Percentiles rank a stretch among this genome's conserved stretches.
phyloP scores from a whole-genome alignment of 305 asterid genomes.

The Fraxinus sp. region DNA sequence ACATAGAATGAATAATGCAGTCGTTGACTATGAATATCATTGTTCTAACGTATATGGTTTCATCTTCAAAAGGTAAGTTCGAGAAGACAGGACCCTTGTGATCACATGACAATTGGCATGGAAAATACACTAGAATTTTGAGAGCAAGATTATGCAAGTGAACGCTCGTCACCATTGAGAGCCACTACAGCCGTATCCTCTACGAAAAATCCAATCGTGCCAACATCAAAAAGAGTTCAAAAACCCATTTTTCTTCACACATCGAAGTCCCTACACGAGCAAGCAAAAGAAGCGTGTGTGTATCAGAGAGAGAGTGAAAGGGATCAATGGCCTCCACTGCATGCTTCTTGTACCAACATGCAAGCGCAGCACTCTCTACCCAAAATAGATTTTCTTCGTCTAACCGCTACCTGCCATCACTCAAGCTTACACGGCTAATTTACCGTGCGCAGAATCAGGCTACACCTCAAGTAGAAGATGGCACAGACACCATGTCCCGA shows the following conservation, averaged over 20 bases:
- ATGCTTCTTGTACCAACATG: no score
- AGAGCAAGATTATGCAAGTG: constrained; percentile 15
- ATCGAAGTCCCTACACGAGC: no score
- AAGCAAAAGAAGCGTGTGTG: no score
- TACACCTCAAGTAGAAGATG: constrained; percentile 32
- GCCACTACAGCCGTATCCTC: constrained; percentile 51
- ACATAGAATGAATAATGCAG: no score
- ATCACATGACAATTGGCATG: constrained; percentile 25
- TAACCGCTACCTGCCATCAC: constrained; percentile 19
- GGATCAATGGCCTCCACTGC: no score
- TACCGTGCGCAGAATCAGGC: constrained; percentile 45
- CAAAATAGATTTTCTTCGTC: constrained; percentile 39
- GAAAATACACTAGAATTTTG: constrained; percentile 34
- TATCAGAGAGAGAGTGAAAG: no score
- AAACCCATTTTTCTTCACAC: no score
- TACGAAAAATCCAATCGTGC: constrained; percentile 45
- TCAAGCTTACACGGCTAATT: constrained; percentile 36
- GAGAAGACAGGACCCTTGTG: neutral
- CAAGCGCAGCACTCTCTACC: constrained; percentile 32
- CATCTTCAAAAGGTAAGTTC: neutral
- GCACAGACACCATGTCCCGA: constrained; percentile 49
- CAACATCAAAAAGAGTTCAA: constrained; percentile 24
- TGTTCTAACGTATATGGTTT: neutral
- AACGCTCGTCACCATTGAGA: constrained; percentile 49
- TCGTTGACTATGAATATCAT: no score